Evolutionary conservation across 208 protist species (phyloP).

Genomic region (Leishmania braziliensis): DNA sequence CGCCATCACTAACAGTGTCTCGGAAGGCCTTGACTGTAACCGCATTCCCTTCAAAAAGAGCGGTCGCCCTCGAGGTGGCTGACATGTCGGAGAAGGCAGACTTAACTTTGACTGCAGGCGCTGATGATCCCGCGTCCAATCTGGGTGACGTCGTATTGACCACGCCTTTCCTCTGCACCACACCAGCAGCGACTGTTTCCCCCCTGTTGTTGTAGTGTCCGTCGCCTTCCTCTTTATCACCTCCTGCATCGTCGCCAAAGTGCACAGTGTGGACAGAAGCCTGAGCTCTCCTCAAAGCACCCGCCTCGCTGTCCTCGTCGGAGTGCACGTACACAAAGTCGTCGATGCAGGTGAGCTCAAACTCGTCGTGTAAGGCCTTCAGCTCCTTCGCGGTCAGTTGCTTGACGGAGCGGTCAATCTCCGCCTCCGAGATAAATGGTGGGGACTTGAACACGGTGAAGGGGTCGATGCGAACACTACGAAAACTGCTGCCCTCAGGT

Average conservation of each 20-base stretch:
- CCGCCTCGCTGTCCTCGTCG: not conserved
- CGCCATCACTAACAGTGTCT: not conserved
- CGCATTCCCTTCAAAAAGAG: slow-evolving; percentile 15
- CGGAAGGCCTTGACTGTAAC: slow-evolving; percentile 6
- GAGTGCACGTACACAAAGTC: slow-evolving; percentile 23
- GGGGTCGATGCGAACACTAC: slow-evolving; percentile 20
- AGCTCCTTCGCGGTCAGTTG: slow-evolving; percentile 19
- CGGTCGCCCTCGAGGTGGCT: slow-evolving; percentile 5
- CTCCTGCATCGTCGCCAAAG: slow-evolving; percentile 1
- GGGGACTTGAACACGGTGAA: slow-evolving; percentile 23
- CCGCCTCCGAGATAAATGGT: slow-evolving; percentile 20
- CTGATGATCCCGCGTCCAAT: not conserved
- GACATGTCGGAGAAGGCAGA: not conserved
- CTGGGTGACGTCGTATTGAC: not conserved
- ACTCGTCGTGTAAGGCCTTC: slow-evolving; percentile 24
- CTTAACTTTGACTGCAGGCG: not conserved
- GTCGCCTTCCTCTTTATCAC: not conserved
- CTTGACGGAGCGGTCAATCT: slow-evolving; percentile 23
- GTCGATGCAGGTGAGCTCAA: slow-evolving; percentile 22
- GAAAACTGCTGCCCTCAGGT: slow-evolving; percentile 11
- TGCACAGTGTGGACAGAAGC: slow-evolving; percentile 15
- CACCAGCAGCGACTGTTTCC: not conserved
- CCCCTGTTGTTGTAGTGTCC: not conserved
- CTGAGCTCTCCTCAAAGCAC: not conserved
- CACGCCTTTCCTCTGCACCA: not conserved